Evolutionary conservation across 2,329 filamentous ascomycete genomes (phyloP).

Genomic region (Trichoderma koningiopsis): DNA sequence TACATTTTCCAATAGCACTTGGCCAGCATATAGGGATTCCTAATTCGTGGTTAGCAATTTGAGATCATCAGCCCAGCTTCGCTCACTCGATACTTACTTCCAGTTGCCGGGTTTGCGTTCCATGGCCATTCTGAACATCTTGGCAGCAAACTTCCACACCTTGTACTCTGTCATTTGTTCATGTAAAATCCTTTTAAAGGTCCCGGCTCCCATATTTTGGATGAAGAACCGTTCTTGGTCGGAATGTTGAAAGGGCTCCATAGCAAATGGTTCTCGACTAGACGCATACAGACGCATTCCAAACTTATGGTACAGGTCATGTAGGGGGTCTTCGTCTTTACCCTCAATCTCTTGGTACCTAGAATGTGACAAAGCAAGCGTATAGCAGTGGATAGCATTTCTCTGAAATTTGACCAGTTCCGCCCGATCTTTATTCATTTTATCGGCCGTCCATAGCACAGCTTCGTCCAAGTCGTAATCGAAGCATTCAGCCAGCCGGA

Average conservation of each 20-base stretch:
- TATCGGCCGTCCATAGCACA: slow-evolving; percentile 86
- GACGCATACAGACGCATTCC: slow-evolving; percentile 64
- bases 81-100: slow-evolving; percentile 48
- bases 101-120: slow-evolving; percentile 56
- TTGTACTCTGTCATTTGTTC: slow-evolving; percentile 61
- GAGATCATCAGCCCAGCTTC: not conserved
- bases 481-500: slow-evolving; percentile 81
- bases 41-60: slow-evolving; percentile 30
- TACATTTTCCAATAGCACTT: slow-evolving; percentile 69
- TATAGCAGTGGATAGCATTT: slow-evolving; percentile 80
- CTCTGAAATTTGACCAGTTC: slow-evolving; percentile 78
- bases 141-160: slow-evolving; percentile 63
- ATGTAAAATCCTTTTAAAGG: slow-evolving; percentile 55
- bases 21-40: slow-evolving; percentile 61
- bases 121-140: slow-evolving; percentile 59
- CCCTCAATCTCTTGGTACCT: slow-evolving; percentile 47
- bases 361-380: slow-evolving; percentile 60
- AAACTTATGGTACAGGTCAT: slow-evolving; percentile 63
- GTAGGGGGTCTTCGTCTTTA: slow-evolving; percentile 55
- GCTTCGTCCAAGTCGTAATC: slow-evolving; percentile 87
- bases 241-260: slow-evolving; percentile 61
- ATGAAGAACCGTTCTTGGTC: slow-evolving; percentile 62
- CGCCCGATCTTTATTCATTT: slow-evolving; percentile 79
- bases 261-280: slow-evolving; percentile 63
- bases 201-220: slow-evolving; percentile 51